These are phyloP conservation scores for Zoysia matrella DNA, from an alignment of 202 grass and related monocot species.

Conservation along the genomic window DNA sequence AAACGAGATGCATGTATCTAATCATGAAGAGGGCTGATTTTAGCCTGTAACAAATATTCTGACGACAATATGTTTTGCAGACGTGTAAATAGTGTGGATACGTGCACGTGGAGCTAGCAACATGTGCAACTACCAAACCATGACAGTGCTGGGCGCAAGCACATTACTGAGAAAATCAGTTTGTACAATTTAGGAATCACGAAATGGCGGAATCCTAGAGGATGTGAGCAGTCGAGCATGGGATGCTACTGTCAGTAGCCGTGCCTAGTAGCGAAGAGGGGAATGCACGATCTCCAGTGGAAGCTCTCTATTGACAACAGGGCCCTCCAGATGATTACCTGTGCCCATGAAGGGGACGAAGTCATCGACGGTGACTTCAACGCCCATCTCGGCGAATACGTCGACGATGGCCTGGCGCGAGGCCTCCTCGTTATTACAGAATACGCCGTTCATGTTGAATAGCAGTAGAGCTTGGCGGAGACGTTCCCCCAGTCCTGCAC, in stretches of 20 bases:
- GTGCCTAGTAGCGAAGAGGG: background rate
- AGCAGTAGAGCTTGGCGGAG: conserved; percentile 64
- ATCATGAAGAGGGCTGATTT: background rate
- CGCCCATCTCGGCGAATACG: conserved; percentile 90
- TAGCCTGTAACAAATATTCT: conserved; percentile 5
- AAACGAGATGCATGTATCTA: background rate
- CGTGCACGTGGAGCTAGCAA: background rate
- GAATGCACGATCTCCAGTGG: conserved; percentile 3
- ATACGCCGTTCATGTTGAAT: conserved; percentile 97
- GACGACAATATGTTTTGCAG: background rate
- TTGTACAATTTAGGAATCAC: background rate
- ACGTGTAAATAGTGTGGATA: background rate
- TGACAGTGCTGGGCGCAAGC: background rate
- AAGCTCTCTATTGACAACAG: background rate
- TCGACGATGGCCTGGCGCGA: conserved; percentile 82
- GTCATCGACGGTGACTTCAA: conserved; percentile 78
- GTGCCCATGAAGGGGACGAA: conserved; percentile 96
- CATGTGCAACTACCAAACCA: background rate
- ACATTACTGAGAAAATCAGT: conserved; percentile 5
- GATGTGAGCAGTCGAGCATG: background rate
- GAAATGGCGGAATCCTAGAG: background rate
- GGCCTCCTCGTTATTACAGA: conserved; percentile 94
- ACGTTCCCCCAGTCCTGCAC: conserved; percentile 66
- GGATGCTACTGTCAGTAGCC: background rate
- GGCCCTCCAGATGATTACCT: conserved; percentile 49